Percentiles rank a stretch among this genome's conserved stretches.
phyloP scores from a whole-genome alignment of 352 stramenopile genomes.

The Pythium inflatum region DNA sequence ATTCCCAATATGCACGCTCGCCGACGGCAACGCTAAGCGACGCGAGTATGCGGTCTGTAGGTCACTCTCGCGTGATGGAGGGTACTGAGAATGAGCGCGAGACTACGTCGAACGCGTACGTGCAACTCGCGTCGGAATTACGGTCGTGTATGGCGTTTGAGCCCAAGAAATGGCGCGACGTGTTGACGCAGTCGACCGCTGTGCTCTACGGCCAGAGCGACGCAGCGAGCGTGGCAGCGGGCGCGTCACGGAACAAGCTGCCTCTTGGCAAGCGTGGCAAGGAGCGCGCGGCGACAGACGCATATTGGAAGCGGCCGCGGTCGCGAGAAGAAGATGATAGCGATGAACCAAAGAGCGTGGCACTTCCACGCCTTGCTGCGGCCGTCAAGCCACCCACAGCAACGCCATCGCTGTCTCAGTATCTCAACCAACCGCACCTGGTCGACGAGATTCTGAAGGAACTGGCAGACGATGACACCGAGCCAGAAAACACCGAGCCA shows the following conservation, averaged over 20 bases:
- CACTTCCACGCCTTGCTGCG: neutral
- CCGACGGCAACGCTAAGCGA: neutral
- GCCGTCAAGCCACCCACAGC: neutral
- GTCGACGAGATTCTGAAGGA: constrained; percentile 32
- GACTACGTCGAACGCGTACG: constrained; percentile 39
- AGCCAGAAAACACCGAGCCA: neutral
- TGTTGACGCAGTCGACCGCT: constrained; percentile 49
- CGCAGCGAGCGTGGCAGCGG: neutral
- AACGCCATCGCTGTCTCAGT: constrained; percentile 23
- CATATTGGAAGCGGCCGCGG: constrained; percentile 6
- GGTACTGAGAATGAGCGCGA: neutral
- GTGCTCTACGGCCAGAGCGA: constrained; percentile 22
- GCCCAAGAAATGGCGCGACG: constrained; percentile 55
- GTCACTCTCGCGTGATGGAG: neutral
- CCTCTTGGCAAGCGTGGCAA: too few relatives aligned
- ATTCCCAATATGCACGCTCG: neutral
- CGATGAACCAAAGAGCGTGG: neutral
- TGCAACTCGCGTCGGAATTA: constrained; percentile 54
- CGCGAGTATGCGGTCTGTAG: constrained; percentile 21
- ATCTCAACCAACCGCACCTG: constrained; percentile 31
- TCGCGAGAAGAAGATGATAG: constrained; percentile 44
- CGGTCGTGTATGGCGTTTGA: constrained; percentile 58
- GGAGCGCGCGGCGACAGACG: neutral
- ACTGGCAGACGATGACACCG: neutral
- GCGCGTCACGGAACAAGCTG: neutral